Conservation (phyloP, 1,284 basidiomycete species). For the Puccinia hordei region DNA sequence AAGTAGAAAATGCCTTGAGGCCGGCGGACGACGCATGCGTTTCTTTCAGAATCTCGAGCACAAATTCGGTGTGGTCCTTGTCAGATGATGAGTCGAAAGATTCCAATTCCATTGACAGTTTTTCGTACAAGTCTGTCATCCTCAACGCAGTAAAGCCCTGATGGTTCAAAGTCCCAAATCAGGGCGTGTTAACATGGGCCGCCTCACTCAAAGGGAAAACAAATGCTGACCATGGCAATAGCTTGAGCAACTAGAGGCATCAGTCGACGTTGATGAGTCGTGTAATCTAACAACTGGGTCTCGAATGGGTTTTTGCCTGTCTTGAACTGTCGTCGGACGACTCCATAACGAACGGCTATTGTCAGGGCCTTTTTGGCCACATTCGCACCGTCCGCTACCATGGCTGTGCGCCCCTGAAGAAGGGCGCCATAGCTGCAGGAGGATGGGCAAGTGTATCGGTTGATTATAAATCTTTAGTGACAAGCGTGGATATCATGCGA, state of each 20-base stretch:
- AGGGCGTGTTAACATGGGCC: not conserved
- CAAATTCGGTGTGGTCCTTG: constrained; percentile 58
- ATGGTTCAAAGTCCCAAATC: constrained; percentile 50
- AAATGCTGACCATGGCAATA: constrained; percentile 64
- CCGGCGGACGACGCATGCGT: constrained; percentile 66
- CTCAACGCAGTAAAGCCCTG: constrained; percentile 34
- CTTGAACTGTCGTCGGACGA: constrained; percentile 65
- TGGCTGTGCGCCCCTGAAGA: constrained; percentile 64
- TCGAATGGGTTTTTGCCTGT: constrained; percentile 61
- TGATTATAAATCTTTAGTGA: not conserved
- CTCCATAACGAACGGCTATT: constrained; percentile 66
- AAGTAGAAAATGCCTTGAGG: constrained; percentile 67
- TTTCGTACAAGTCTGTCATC: constrained; percentile 59
- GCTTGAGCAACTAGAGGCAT: constrained; percentile 66
- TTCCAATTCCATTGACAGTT: constrained; percentile 64
- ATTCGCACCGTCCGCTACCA: constrained; percentile 61
- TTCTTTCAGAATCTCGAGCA: constrained; percentile 65
- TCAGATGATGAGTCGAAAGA: constrained; percentile 62
- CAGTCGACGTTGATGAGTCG: constrained; percentile 66
- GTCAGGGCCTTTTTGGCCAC: constrained; percentile 61
- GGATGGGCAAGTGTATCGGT: not conserved
- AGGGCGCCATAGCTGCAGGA: constrained; percentile 62
- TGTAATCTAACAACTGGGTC: constrained; percentile 66
- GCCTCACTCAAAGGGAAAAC: not conserved
- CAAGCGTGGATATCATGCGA: not conserved